Evolutionary conservation across 192 early-diverging fungal species (phyloP).

Genomic region (Allomyces arbusculus): DNA sequence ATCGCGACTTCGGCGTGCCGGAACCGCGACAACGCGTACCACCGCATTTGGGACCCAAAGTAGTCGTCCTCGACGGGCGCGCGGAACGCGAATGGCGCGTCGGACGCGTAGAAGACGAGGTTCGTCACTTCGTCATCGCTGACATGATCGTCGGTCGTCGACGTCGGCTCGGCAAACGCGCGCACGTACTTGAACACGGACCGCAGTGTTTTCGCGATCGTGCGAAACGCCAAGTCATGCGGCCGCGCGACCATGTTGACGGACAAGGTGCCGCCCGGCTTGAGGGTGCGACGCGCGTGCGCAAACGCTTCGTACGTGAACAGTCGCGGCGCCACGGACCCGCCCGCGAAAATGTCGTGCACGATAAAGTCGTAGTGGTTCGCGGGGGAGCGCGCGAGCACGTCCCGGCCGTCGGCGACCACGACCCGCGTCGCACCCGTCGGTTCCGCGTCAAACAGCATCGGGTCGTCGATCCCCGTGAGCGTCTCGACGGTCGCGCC

Average conservation of each 20-base stretch:
- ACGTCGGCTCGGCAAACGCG: not conserved
- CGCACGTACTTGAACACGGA: not conserved
- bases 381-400: conserved; percentile 31
- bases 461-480: conserved; percentile 11
- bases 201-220: not conserved
- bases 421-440: conserved; percentile 12
- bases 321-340: conserved; percentile 45
- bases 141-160: not conserved
- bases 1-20: not conserved
- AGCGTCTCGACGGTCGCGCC: conserved; percentile 7
- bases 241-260: conserved; percentile 8
- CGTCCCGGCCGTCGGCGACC: conserved; percentile 54
- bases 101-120: not conserved
- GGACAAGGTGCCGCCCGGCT: conserved; percentile 53
- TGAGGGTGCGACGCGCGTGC: conserved; percentile 42
- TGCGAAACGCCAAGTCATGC: not conserved
- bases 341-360: conserved; percentile 90
- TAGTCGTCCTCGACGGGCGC: not conserved
- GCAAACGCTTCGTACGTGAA: conserved; percentile 52
- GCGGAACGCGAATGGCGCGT: not conserved
- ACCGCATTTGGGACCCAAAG: not conserved
- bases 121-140: not conserved
- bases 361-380: conserved; percentile 60
- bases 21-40: not conserved
- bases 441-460: conserved; percentile 3